Percentiles rank a stretch among this genome's conserved stretches.
phyloP scores from a whole-genome alignment of 768 basidiomycete genomes.

The Psilocybe subaeruginosa region DNA sequence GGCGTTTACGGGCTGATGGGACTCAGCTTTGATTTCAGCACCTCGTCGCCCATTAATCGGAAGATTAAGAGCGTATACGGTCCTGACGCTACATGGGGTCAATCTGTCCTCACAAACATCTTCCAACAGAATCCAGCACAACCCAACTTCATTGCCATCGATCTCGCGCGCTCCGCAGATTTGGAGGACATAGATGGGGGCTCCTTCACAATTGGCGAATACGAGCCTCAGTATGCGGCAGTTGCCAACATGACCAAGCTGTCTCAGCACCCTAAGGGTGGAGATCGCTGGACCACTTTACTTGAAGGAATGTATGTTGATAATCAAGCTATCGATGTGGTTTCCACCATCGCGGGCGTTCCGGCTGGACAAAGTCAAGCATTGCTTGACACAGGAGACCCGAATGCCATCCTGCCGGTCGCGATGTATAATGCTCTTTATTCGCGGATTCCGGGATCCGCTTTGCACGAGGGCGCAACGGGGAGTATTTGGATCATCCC shows the following conservation, averaged over 20 bases:
- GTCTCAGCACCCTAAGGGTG: slow-evolving; percentile 34
- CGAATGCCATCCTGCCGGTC: slow-evolving; percentile 36
- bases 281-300: slow-evolving; percentile 44
- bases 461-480: slow-evolving; percentile 28
- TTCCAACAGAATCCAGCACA: slow-evolving; percentile 34
- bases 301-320: slow-evolving; percentile 40
- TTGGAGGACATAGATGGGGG: slow-evolving; percentile 44
- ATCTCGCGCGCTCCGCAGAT: slow-evolving; percentile 43
- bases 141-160: slow-evolving; percentile 44
- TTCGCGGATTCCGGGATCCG: slow-evolving; percentile 36
- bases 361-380: slow-evolving; percentile 34
- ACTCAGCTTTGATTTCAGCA: slow-evolving; percentile 32
- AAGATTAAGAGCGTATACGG: slow-evolving; percentile 27
- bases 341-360: slow-evolving; percentile 31
- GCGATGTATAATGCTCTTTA: slow-evolving; percentile 41
- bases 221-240: slow-evolving; percentile 34
- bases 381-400: slow-evolving; percentile 48
- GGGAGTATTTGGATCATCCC: slow-evolving; percentile 39
- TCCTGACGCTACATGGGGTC: slow-evolving; percentile 30
- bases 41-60: slow-evolving; percentile 32
- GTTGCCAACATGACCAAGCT: slow-evolving; percentile 33
- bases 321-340: slow-evolving; percentile 26
- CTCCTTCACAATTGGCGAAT: slow-evolving; percentile 44
- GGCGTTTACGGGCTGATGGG: slow-evolving; percentile 39
- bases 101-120: slow-evolving; percentile 42